Evolutionary conservation across 2,329 filamentous ascomycete genomes (phyloP), one percentile per base, ranked within the genome.

Genomic region (Phyllosticta citriasiana): DNA sequence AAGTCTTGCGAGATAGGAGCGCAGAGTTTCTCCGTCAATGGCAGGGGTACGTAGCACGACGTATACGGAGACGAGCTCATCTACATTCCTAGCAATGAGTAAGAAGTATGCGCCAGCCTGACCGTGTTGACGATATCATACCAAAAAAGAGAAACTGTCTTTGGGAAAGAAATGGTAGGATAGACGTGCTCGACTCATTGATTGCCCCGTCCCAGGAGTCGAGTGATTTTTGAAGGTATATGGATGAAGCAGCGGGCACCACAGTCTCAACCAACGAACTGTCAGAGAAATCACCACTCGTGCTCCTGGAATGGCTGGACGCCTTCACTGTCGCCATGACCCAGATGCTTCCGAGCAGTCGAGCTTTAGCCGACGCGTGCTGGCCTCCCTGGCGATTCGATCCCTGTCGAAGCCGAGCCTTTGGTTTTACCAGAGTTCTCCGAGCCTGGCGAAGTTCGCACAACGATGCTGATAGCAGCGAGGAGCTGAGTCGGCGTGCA

Each of bases 71-170:
- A 88, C 80, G 26, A 84, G 84, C 77, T 92, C 88, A 81, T 92
- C 88, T 91, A 76, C 62, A 70, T 57, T 69, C 77, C 76, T 81
- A 74, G 67, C 67, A 35, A 74, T 81, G 73, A 82, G 81, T 78
- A 78, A 80, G 75, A 78, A 66, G 69, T 62, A 51, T 57, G 52
- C 63, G 68, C 76, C 77, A 68, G 65, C 69, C 66, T 74, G 73
- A 76, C 68, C 69, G 65, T 65, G 65, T 69, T 64, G 66, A 66
- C 67, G 66, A 63, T 57, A 59, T 63, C 82, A 66, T 78, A 91
- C 88, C 88, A 69, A 91, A 90, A 70, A 89, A 88, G 50, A 92
- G 77, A 60, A 81, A 80, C 50, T 87, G 80, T 65, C 88, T 80
- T 67, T 84, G 81, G 53, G 82, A 75, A 68, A 90, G 79, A 19